Base-by-base conservation (phyloP, 495 filamentous ascomycete genomes). In the Trichoderma orchidacearum region DNA sequence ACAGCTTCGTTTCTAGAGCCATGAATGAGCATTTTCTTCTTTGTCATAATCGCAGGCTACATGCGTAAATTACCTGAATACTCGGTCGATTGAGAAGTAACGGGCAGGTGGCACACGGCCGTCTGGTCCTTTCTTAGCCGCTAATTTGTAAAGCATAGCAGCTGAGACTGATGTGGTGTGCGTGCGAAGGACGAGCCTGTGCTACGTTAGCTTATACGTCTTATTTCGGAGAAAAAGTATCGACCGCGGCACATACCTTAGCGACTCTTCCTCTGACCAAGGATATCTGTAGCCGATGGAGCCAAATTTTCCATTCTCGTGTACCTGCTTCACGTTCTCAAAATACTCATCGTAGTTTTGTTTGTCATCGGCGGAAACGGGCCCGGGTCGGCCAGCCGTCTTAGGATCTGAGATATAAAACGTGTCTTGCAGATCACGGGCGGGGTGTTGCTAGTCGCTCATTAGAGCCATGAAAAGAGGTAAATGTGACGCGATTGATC, bases 1-100 rank as follows among this genome's bases (percentile, higher is more conserved):
- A 98, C 91, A 5, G 88, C 87, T 73, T 98, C 93, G 69, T 75
- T 77, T 48, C 41, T 48, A 27, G 4, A 13, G 8, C 3, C 4
- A 25, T 48, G 3, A n/a, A 17, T 48, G 5, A 48, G 41, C 18
- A 25, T 17, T 25, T 48, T 1, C 15, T 3, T 17, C 5, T 25
- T 17, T 1, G 11, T 4, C 1, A 3, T 0, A 18, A 21, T 35
- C 1, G 2, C n/a, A 25, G 17, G n/a, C 17, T 4, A 13, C 23
- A 48, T 28, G 1, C 3, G 5, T 56, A 13, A n/a, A 11, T 93
- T 91, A 48, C 62, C 89, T 80, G 82, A 98, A 98, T 58, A 98
- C 93, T 30, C 92, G 83, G 70, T 98, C 93, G 71, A 98, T 97
- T 58, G 86, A 92, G 79, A 98, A 98, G 74, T 94, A 96, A 53